These are phyloP conservation scores for Penicillium sclerotiorum DNA, from an alignment of 2,329 filamentous ascomycete species.

Conservation along the genomic window DNA sequence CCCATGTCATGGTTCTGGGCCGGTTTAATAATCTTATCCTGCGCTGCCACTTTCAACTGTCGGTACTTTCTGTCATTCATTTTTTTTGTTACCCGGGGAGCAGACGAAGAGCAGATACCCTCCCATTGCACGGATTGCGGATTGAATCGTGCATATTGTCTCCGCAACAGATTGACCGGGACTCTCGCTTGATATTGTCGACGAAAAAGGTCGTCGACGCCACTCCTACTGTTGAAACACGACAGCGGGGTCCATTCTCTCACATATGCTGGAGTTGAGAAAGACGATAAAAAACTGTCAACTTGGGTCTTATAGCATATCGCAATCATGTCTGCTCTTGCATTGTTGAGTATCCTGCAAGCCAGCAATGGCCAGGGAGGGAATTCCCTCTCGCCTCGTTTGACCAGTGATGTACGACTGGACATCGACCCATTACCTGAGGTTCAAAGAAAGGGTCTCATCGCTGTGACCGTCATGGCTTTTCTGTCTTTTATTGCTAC, in stretches of 20 bases:
- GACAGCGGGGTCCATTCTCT: too few species aligned
- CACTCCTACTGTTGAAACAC: too few species aligned
- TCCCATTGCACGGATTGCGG: too few species aligned
- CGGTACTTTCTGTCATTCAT: too few species aligned
- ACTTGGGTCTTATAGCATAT: background rate
- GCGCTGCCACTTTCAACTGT: constrained; percentile 5
- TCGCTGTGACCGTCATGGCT: constrained; percentile 51
- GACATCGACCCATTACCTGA: constrained; percentile 39
- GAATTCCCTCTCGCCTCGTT: constrained; percentile 23
- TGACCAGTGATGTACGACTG: constrained; percentile 17
- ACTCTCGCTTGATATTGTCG: too few species aligned
- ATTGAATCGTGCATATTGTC: too few species aligned
- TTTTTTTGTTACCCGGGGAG: too few species aligned
- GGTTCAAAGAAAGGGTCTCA: constrained; percentile 45
- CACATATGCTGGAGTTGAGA: too few species aligned
- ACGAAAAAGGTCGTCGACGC: too few species aligned
- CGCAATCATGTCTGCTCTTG: constrained; percentile 15
- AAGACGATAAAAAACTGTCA: too few species aligned
- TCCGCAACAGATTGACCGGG: too few species aligned
- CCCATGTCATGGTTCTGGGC: constrained; percentile 6
- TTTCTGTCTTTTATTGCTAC: constrained; percentile 52
- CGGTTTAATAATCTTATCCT: constrained; percentile 13
- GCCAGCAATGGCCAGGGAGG: constrained; percentile 12
- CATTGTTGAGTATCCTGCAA: constrained; percentile 19
- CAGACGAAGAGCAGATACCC: too few species aligned